Percentiles rank a stretch among this genome's conserved stretches.
Conservation (phyloP, 306 rosid species). For the Medicago arabica region DNA sequence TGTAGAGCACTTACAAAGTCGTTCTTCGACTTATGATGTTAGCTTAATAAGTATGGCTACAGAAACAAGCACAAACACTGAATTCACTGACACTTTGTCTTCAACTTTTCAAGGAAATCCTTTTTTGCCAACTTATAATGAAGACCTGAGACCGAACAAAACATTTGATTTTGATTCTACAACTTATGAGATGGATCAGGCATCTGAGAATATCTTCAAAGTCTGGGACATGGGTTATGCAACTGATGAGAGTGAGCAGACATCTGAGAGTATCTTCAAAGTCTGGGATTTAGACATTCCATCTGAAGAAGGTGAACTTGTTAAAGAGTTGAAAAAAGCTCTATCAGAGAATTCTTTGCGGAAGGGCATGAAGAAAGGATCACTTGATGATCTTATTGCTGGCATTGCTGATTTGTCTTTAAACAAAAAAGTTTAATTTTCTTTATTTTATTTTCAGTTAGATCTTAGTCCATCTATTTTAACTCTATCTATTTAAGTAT, state of each 20-base stretch:
- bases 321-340: conserved; percentile 58
- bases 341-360: conserved; percentile 48
- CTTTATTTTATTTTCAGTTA: neutral
- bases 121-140: conserved; percentile 73
- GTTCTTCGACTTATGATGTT: conserved; percentile 36
- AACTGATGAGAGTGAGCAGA: conserved; percentile 45
- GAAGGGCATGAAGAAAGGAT: conserved; percentile 43
- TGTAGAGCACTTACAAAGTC: conserved; percentile 22
- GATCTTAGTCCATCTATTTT: conserved; percentile 3
- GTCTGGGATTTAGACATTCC: conserved; percentile 72
- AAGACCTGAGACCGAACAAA: conserved; percentile 42
- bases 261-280: conserved; percentile 63
- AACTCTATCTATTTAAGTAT: neutral
- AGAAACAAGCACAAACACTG: conserved; percentile 31
- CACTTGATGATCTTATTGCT: conserved; percentile 49
- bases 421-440: conserved; percentile 26
- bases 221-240: conserved; percentile 61
- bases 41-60: conserved; percentile 31
- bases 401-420: conserved; percentile 65
- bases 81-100: conserved; percentile 32
- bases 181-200: conserved; percentile 45
- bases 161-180: conserved; percentile 40
- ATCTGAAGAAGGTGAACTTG: conserved; percentile 69
- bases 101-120: conserved; percentile 59
- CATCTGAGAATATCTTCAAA: conserved; percentile 62